A percentile compares a stretch with the other conserved stretches of the same genome.
phyloP scores from a whole-genome alignment of 768 basidiomycete genomes.

The Pisolithus tinctorius region DNA sequence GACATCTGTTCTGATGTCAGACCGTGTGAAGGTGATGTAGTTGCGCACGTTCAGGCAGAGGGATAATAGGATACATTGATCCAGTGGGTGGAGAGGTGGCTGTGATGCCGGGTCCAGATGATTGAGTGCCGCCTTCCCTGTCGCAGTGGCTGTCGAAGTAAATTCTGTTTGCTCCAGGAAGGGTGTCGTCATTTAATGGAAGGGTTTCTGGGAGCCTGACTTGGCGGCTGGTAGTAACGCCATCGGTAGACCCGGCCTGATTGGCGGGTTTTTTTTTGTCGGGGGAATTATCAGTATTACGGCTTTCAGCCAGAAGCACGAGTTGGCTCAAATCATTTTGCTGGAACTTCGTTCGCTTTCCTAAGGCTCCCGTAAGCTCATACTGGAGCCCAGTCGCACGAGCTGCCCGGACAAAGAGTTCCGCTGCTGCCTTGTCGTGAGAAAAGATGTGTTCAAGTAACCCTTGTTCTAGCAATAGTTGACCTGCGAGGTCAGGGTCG shows the following conservation, averaged over 20 bases:
- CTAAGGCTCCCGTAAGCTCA: conserved; percentile 87
- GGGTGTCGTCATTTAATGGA: conserved; percentile 88
- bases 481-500: conserved; percentile 62
- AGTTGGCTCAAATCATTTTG: conserved; percentile 80
- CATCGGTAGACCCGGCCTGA: conserved; percentile 4
- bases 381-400: conserved; percentile 74
- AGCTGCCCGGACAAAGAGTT: conserved; percentile 72
- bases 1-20: conserved; percentile 89
- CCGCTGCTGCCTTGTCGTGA: conserved; percentile 73
- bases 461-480: conserved; percentile 69
- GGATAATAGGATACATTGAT: conserved; percentile 87
- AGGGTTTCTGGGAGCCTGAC: conserved; percentile 65
- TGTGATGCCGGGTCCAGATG: conserved; percentile 81
- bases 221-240: neutral
- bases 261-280: conserved; percentile 4
- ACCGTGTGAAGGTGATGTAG: conserved; percentile 82
- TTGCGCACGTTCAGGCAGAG: conserved; percentile 89
- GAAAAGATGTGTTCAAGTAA: conserved; percentile 69
- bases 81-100: conserved; percentile 84
- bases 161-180: conserved; percentile 94
- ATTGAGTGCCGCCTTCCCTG: conserved; percentile 39
- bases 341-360: conserved; percentile 93
- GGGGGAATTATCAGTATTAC: conserved; percentile 30
- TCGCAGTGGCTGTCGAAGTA: conserved; percentile 59
- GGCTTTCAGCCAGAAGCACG: conserved; percentile 88